phyloP scores from a whole-genome alignment of 371 early-diverging fungal genomes.

The Mucor racemosus region DNA sequence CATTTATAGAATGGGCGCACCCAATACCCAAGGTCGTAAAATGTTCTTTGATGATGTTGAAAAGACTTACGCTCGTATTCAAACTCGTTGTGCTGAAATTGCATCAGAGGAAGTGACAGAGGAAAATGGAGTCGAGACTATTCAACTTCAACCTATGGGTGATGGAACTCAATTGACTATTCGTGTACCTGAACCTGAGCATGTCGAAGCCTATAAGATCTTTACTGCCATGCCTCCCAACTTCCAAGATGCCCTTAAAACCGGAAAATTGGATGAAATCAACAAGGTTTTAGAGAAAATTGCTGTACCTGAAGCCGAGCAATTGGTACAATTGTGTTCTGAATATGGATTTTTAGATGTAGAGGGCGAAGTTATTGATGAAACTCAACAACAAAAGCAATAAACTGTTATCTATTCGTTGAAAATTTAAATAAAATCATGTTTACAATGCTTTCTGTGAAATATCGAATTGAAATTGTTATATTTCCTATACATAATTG shows the following conservation, averaged over 20 bases:
- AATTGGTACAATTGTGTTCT: constrained; percentile 71
- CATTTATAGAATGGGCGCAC: constrained; percentile 43
- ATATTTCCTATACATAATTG: no score
- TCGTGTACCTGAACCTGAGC: constrained; percentile 46
- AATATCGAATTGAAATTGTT: background rate
- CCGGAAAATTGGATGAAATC: constrained; percentile 78
- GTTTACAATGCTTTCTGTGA: background rate
- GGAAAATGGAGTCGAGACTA: constrained; percentile 68
- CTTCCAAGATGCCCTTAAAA: constrained; percentile 79
- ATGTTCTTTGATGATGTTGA: constrained; percentile 88
- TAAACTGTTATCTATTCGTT: background rate
- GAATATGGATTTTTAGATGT: constrained; percentile 76
- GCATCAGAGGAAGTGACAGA: constrained; percentile 58
- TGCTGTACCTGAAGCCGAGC: constrained; percentile 75
- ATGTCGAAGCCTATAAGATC: constrained; percentile 61
- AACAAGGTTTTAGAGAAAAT: constrained; percentile 79
- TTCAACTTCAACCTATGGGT: constrained; percentile 73
- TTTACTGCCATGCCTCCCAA: constrained; percentile 71
- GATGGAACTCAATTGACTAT: constrained; percentile 65
- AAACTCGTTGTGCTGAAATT: constrained; percentile 75
- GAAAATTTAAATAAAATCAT: no score
- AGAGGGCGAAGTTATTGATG: constrained; percentile 62
- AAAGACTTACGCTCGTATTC: constrained; percentile 81
- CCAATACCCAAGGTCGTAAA: constrained; percentile 62
- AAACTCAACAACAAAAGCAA: constrained; percentile 26